Conservation (phyloP, 768 basidiomycete species). For the Sarcodon aspratus region DNA sequence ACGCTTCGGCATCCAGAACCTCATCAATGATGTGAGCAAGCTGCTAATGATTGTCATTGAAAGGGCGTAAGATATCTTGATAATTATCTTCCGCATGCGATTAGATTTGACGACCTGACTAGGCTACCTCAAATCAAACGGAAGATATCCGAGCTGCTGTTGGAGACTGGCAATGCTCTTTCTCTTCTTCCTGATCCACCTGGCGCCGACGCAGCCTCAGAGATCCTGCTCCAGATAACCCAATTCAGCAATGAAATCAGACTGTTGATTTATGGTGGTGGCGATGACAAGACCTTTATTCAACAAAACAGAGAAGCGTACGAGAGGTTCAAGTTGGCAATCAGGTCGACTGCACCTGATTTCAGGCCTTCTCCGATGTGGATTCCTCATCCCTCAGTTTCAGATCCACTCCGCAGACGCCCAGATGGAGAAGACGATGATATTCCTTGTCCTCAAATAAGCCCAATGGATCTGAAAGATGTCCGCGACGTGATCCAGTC, state of each 20-base stretch:
- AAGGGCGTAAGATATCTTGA: slow-evolving; percentile 27
- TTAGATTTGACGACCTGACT: background rate
- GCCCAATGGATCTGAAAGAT: slow-evolving; percentile 18
- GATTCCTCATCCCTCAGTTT: slow-evolving; percentile 6
- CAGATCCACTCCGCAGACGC: slow-evolving; percentile 3
- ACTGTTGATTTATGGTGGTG: slow-evolving; percentile 19
- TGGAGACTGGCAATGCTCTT: slow-evolving; percentile 21
- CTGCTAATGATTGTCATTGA: slow-evolving; percentile 44
- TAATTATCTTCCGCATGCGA: background rate
- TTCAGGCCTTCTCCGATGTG: slow-evolving; percentile 22
- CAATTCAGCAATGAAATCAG: slow-evolving; percentile 31
- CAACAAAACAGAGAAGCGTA: slow-evolving; percentile 24
- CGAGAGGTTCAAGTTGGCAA: slow-evolving; percentile 18
- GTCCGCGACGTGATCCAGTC: slow-evolving; percentile 23
- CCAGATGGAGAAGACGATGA: background rate
- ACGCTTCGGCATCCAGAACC: slow-evolving; percentile 44
- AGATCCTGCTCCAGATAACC: slow-evolving; percentile 32
- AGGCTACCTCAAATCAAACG: slow-evolving; percentile 37
- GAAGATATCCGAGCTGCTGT: slow-evolving; percentile 29
- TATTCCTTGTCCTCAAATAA: background rate
- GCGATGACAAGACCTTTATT: slow-evolving; percentile 23
- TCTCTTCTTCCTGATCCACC: slow-evolving; percentile 27
- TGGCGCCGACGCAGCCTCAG: slow-evolving; percentile 28
- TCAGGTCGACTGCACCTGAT: slow-evolving; percentile 28
- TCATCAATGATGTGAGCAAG: slow-evolving; percentile 39